These are phyloP conservation scores for Lentinula edodes DNA, from an alignment of 768 basidiomycete species.

Conservation along the genomic window DNA sequence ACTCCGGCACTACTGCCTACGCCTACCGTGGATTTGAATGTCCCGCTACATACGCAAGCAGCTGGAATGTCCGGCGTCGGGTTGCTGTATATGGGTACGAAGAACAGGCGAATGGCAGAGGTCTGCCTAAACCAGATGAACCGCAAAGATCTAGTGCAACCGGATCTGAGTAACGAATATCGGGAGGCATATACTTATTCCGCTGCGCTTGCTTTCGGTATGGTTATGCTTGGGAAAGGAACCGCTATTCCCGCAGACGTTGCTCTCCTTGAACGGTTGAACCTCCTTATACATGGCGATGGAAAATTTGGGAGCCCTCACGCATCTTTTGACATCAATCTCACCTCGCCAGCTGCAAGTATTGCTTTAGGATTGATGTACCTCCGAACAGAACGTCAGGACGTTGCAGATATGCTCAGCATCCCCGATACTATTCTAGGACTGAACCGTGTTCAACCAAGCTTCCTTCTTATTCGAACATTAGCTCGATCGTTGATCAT, in stretches of 20 bases:
- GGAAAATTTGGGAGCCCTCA: constrained; percentile 33
- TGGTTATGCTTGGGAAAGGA: constrained; percentile 94
- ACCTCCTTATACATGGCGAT: constrained; percentile 74
- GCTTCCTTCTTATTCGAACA: constrained; percentile 77
- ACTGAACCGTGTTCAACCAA: constrained; percentile 83
- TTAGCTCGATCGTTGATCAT: constrained; percentile 76
- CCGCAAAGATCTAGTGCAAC: constrained; percentile 68
- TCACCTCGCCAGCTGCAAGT: constrained; percentile 89
- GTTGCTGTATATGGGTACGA: constrained; percentile 83
- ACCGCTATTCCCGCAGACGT: constrained; percentile 73
- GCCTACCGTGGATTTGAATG: constrained; percentile 82
- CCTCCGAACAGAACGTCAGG: constrained; percentile 74
- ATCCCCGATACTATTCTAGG: constrained; percentile 78
- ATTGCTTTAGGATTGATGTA: constrained; percentile 93
- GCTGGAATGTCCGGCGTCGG: constrained; percentile 87
- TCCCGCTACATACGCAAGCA: constrained; percentile 84
- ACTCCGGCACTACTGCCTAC: constrained; percentile 89
- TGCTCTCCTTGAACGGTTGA: constrained; percentile 60
- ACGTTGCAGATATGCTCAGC: constrained; percentile 80
- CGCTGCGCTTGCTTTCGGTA: constrained; percentile 86
- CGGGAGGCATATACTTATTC: constrained; percentile 90
- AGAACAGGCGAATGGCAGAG: constrained; percentile 88
- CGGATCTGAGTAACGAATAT: constrained; percentile 83
- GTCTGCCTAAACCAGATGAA: constrained; percentile 83
- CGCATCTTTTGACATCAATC: constrained; percentile 71